A percentile compares a stretch with the other conserved stretches of the same genome.
Evolutionary conservation across 1,284 basidiomycete species (phyloP).

Genomic region (Melampsora larici-populina): DNA sequence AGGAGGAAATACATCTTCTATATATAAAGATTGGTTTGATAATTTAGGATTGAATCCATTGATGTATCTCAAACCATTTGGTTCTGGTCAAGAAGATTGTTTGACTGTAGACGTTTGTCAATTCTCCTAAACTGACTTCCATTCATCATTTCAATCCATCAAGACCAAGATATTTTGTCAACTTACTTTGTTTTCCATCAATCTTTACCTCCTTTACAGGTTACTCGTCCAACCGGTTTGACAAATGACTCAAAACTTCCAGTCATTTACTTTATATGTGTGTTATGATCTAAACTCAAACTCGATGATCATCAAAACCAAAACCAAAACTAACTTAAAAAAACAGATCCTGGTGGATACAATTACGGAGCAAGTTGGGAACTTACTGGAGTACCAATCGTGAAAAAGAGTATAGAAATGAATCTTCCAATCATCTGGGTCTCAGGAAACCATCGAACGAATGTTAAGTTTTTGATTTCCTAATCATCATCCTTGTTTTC

Average conservation of each 20-base stretch:
- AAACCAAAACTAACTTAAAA: neutral
- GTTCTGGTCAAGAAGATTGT: constrained; percentile 35
- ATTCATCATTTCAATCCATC: too few species aligned
- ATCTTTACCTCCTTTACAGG: neutral
- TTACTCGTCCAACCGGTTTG: constrained; percentile 21
- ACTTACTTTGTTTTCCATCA: neutral
- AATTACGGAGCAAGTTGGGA: constrained; percentile 32
- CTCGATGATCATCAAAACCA: too few species aligned
- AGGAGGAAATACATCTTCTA: constrained; percentile 15
- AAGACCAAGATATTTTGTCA: too few species aligned
- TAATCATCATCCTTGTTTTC: too few species aligned
- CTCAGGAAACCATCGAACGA: constrained; percentile 61
- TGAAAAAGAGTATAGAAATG: constrained; percentile 59
- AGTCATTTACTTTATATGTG: constrained; percentile 41
- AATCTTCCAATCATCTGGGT: constrained; percentile 60
- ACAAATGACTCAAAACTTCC: constrained; percentile 9
- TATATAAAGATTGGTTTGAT: constrained; percentile 26
- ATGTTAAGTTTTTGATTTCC: constrained; percentile 36
- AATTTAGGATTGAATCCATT: constrained; percentile 21
- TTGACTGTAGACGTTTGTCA: constrained; percentile 31
- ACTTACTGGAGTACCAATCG: constrained; percentile 52
- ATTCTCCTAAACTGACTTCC: too few species aligned
- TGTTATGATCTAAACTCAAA: neutral
- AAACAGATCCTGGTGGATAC: constrained; percentile 35
- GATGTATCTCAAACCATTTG: constrained; percentile 25